Evolutionary conservation across 345 rosid genomes (phyloP), one percentile per base, ranked within the genome.

Genomic region (Chamaenerion angustifolium): DNA sequence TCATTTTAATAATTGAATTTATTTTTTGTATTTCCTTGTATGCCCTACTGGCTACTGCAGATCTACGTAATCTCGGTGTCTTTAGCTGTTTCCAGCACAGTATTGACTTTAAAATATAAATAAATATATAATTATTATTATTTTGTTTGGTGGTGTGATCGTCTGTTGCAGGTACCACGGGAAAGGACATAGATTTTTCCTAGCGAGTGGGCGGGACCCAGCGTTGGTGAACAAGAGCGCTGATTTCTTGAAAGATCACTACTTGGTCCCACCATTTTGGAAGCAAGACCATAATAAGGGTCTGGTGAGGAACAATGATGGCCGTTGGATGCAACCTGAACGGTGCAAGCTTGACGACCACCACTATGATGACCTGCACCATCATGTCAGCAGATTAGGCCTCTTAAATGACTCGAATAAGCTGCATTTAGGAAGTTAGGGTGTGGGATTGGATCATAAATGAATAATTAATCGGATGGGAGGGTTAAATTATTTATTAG

Each of bases 281-380:
- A 64, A 86, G 65, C 96, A 88, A 64, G 76, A 73, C 11, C 76
- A 71, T 35, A 88, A 88, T 65, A 88, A 88, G 58, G 95, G 97
- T 42, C 71, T 84, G 76, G 53, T 82, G 1, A 64, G 80, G 63
- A 69, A 68, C 54, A 43, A 64, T 11, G 88, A 82, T 1, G 97
- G 87, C 4, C 88, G 88, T 25, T 82, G 93, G 97, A 56, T 76
- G 55, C 92, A 78, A 63, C 77, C 81, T 7, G 97, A 84, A 31
- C 68, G 95, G 4, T 81, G 81, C 0, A 72, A 69, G n/a, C 68
- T 79, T 16, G 82, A 81, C 16, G 96, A 81, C 59, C 89, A 78
- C 51, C 79, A 75, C 0, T 31, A 31, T 1, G 56, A 64, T 1
- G 75, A 81, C 47, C 76, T 62, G 8, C 79, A 68, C 37, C 77